A percentile compares a stretch with the other conserved stretches of the same genome.
phyloP scores from a whole-genome alignment of 2,329 filamentous ascomycete species.

The Ophiocordyceps sinensis region DNA sequence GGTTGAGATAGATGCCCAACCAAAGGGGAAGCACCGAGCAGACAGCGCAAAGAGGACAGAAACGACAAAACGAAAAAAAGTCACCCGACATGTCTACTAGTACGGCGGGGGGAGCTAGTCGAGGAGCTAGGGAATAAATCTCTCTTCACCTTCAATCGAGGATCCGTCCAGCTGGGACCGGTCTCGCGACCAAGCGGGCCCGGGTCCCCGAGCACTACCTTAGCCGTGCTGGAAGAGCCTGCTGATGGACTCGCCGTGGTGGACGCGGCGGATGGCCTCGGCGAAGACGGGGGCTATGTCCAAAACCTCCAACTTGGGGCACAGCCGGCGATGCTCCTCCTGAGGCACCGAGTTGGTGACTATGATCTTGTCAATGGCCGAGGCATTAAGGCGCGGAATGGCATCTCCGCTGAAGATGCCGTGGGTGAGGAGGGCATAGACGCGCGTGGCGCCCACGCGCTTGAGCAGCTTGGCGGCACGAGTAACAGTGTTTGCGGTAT shows the following conservation, averaged over 20 bases:
- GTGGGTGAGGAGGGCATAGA: slow-evolving; percentile 88
- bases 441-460: slow-evolving; percentile 80
- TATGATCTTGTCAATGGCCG: slow-evolving; percentile 80
- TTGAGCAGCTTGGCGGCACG: slow-evolving; percentile 93
- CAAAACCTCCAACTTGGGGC: slow-evolving; percentile 80
- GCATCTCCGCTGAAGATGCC: slow-evolving; percentile 92
- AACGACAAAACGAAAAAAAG: too few species aligned
- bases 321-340: slow-evolving; percentile 60
- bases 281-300: slow-evolving; percentile 85
- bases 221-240: slow-evolving; percentile 53
- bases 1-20: too few species aligned
- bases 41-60: too few species aligned
- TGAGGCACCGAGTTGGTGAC: slow-evolving; percentile 95
- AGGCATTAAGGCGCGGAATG: slow-evolving; percentile 86
- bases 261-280: slow-evolving; percentile 88
- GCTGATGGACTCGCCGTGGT: slow-evolving; percentile 96
- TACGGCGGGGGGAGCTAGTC: too few species aligned
- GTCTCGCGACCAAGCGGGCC: too few species aligned
- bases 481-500: slow-evolving; percentile 95
- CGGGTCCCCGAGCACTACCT: background rate
- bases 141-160: too few species aligned
- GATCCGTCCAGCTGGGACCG: too few species aligned
- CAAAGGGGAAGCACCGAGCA: too few species aligned
- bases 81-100: too few species aligned
- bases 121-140: too few species aligned